Percentiles rank a stretch among this genome's conserved stretches.
These are phyloP conservation scores for Fusarium xylarioides DNA, from an alignment of 2,329 filamentous ascomycete species.

Conservation along the genomic window DNA sequence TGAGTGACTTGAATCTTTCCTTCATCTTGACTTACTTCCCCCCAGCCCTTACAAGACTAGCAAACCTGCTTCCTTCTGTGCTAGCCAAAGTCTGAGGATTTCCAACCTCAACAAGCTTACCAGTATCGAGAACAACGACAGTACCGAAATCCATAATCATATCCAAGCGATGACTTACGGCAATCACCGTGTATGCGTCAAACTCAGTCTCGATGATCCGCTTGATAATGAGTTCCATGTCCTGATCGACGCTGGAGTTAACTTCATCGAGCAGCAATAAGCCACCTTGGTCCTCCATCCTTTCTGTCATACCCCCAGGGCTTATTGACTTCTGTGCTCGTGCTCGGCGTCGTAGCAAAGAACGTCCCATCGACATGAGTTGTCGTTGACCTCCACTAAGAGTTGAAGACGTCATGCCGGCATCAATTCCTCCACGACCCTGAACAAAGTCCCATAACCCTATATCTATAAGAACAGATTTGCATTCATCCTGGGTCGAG, in stretches of 20 bases:
- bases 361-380: constrained; percentile 69
- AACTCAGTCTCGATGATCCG: constrained; percentile 53
- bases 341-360: constrained; percentile 55
- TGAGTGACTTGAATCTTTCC: too few relatives aligned
- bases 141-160: constrained; percentile 61
- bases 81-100: constrained; percentile 33
- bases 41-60: constrained; percentile 31
- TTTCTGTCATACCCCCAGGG: not conserved
- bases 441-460: constrained; percentile 47
- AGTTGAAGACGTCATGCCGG: constrained; percentile 54
- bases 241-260: constrained; percentile 52
- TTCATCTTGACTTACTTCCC: not conserved
- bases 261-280: constrained; percentile 56
- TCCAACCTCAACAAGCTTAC: constrained; percentile 53
- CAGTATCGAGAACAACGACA: constrained; percentile 59
- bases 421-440: constrained; percentile 47
- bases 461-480: constrained; percentile 46
- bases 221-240: constrained; percentile 54
- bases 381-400: constrained; percentile 69
- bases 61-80: constrained; percentile 40
- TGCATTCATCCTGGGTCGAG: constrained; percentile 46
- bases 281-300: constrained; percentile 8
- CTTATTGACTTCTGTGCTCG: constrained; percentile 8
- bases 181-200: constrained; percentile 60
- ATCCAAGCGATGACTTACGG: constrained; percentile 56